These are phyloP conservation scores for Grosmannia huntii DNA, from an alignment of 2,329 filamentous ascomycete genomes.

Conservation along the genomic window DNA sequence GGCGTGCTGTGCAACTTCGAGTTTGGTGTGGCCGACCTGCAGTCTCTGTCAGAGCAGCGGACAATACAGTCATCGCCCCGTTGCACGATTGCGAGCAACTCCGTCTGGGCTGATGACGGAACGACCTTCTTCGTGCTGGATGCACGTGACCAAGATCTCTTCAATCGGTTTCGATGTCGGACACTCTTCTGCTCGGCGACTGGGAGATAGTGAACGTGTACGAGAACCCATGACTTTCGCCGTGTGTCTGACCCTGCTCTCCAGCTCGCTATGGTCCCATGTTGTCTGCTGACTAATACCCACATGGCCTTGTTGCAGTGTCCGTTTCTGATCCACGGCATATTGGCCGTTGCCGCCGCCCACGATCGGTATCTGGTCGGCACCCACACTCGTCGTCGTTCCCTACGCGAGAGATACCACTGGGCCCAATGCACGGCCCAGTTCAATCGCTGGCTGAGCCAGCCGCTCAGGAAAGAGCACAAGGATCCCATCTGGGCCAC, in stretches of 20 bases:
- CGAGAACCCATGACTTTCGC: conserved; percentile 21
- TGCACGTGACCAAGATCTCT: background rate
- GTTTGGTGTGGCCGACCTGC: conserved; percentile 22
- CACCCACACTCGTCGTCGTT: conserved; percentile 14
- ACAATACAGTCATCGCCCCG: background rate
- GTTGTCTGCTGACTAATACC: no score
- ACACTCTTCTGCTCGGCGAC: conserved; percentile 1
- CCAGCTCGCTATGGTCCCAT: no score
- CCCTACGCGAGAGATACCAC: conserved; percentile 29
- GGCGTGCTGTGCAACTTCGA: conserved; percentile 31
- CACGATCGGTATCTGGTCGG: conserved; percentile 24
- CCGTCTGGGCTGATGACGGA: conserved; percentile 22
- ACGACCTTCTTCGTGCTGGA: background rate
- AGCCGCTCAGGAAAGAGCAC: conserved; percentile 18
- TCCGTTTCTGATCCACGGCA: conserved; percentile 33
- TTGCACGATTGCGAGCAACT: background rate
- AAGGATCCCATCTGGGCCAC: conserved; percentile 34
- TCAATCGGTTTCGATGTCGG: conserved; percentile 2
- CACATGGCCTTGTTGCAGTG: conserved; percentile 16
- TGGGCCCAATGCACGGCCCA: conserved; percentile 27
- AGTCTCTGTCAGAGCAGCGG: conserved; percentile 18
- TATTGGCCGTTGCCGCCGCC: conserved; percentile 26
- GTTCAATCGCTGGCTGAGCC: conserved; percentile 22
- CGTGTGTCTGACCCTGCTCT: conserved; percentile 17
- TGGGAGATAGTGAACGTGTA: conserved; percentile 2